Conservation (phyloP, 176 grass and related monocot genomes). For the Saccharum spontaneum region DNA sequence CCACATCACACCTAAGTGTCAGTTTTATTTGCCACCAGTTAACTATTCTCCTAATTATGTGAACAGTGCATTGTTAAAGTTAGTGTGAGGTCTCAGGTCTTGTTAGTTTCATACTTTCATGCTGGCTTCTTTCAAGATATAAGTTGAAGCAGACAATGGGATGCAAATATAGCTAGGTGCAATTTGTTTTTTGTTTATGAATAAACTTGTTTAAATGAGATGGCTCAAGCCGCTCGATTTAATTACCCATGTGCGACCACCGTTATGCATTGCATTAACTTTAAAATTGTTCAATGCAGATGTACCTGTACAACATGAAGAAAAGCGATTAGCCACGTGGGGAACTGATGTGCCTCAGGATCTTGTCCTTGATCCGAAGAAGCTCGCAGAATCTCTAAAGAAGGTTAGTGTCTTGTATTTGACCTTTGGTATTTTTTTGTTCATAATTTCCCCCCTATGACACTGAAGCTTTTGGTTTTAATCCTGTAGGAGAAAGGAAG, state of each 20-base stretch:
- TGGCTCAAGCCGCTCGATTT: not conserved
- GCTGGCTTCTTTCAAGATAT: not conserved
- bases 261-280: slow-evolving; percentile 10
- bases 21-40: not conserved
- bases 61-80: slow-evolving; percentile 2
- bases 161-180: not conserved
- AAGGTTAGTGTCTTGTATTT: slow-evolving; percentile 49
- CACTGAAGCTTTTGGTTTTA: slow-evolving; percentile 38
- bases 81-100: not conserved
- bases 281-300: slow-evolving; percentile 42
- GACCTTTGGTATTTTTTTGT: not conserved
- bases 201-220: not conserved
- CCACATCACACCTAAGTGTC: not conserved
- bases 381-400: slow-evolving; percentile 84
- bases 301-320: slow-evolving; percentile 60
- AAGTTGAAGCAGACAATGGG: not conserved
- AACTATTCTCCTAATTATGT: not conserved
- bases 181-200: not conserved
- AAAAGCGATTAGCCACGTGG: slow-evolving; percentile 84
- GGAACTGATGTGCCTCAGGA: slow-evolving; percentile 89
- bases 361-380: slow-evolving; percentile 80
- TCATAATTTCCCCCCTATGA: not conserved
- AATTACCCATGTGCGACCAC: not conserved
- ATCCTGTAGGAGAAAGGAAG: slow-evolving; percentile 70
- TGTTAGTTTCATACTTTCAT: not conserved